phyloP scores from a whole-genome alignment of 1,284 basidiomycete species.

The Apiotrichum sp. region DNA sequence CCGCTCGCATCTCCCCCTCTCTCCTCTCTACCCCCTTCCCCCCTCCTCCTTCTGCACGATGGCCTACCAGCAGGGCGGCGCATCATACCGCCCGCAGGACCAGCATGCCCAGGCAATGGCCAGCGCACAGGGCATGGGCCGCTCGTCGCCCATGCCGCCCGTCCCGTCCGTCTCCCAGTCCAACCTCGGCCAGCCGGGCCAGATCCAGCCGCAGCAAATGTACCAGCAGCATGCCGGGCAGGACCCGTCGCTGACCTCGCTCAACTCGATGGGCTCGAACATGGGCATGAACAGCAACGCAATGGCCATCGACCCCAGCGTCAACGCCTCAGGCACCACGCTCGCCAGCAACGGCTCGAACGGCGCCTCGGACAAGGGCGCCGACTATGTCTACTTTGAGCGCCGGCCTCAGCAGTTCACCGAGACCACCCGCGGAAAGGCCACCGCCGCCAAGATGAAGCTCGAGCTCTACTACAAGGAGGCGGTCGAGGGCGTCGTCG shows the following conservation, averaged over 20 bases:
- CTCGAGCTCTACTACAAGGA: constrained; percentile 98
- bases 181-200: constrained; percentile 37
- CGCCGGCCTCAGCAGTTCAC: constrained; percentile 76
- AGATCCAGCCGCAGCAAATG: constrained; percentile 17
- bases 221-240: background rate
- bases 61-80: constrained; percentile 31
- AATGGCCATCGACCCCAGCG: background rate
- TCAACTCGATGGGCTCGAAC: background rate
- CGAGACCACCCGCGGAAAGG: constrained; percentile 80
- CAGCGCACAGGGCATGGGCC: constrained; percentile 15
- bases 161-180: constrained; percentile 28
- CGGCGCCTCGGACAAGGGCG: constrained; percentile 42
- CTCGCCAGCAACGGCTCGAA: background rate
- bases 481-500: constrained; percentile 83
- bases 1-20: background rate
- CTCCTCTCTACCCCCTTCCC: background rate
- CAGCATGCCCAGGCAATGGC: constrained; percentile 16
- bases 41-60: constrained; percentile 17
- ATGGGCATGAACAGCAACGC: background rate
- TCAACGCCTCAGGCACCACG: background rate
- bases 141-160: constrained; percentile 34
- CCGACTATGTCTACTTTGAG: constrained; percentile 93
- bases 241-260: no score
- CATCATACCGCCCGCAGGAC: constrained; percentile 24
- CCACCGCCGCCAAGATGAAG: constrained; percentile 93